phyloP scores from a whole-genome alignment of 352 stramenopile genomes.

The Blastocystis sp. region DNA sequence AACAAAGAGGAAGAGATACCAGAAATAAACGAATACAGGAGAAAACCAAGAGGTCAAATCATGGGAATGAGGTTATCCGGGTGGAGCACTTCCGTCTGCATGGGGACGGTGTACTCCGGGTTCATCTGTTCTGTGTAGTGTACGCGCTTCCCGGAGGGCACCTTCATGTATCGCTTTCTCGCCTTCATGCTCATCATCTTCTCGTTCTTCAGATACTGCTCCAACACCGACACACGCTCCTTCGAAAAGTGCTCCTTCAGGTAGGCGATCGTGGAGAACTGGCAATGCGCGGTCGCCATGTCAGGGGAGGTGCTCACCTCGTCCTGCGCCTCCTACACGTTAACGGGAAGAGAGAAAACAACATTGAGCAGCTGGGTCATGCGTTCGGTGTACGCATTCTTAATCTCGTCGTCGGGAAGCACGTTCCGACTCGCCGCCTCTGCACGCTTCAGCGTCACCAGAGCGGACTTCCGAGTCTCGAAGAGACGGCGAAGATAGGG shows the following conservation, averaged over 20 bases:
- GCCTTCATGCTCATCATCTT: conserved; percentile 6
- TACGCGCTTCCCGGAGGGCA: conserved; percentile 22
- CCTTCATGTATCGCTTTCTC: conserved; percentile 60
- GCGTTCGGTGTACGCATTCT: conserved; percentile 23
- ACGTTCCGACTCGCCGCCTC: background rate
- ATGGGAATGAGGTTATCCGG: conserved; percentile 7
- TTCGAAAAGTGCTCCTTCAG: conserved; percentile 54
- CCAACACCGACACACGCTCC: conserved; percentile 2
- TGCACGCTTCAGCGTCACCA: conserved; percentile 24
- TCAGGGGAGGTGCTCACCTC: conserved; percentile 10
- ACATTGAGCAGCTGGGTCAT: conserved; percentile 11
- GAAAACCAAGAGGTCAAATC: conserved; percentile 18
- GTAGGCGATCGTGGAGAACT: conserved; percentile 11
- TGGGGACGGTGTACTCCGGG: background rate
- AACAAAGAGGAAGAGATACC: conserved; percentile 14
- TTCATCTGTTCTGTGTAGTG: background rate
- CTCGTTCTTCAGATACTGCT: conserved; percentile 44
- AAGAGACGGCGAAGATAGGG: conserved; percentile 51
- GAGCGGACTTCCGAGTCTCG: conserved; percentile 40
- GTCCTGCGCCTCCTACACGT: conserved; percentile 19
- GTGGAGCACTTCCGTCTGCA: conserved; percentile 13
- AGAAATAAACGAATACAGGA: background rate
- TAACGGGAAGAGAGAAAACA: background rate
- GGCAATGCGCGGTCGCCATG: conserved; percentile 12
- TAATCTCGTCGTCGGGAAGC: conserved; percentile 38